These are phyloP conservation scores for Citeromyces hawaiiensis DNA, from an alignment of 1,139 yeast genomes.

Conservation along the genomic window DNA sequence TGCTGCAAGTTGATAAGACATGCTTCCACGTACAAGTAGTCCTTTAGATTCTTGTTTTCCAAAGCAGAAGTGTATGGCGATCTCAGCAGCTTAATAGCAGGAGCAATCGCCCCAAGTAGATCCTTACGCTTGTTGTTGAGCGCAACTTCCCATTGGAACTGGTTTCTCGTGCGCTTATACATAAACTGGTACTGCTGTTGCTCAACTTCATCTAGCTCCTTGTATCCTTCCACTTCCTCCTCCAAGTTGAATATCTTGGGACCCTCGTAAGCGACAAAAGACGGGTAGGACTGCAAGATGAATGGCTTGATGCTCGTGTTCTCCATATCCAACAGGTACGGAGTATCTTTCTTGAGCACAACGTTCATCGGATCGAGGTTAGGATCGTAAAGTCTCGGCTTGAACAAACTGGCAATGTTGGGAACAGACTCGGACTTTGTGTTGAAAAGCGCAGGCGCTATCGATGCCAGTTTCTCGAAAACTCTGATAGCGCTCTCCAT, in stretches of 20 bases:
- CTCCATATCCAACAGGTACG: conserved; percentile 69
- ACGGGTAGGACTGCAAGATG: conserved; percentile 63
- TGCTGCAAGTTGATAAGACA: conserved; percentile 59
- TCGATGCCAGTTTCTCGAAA: conserved; percentile 40
- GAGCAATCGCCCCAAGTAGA: conserved; percentile 68
- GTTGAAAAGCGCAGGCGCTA: conserved; percentile 45
- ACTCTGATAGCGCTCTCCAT: conserved; percentile 39
- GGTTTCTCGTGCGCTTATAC: conserved; percentile 83
- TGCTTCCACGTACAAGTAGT: conserved; percentile 47
- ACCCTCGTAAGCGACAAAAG: conserved; percentile 77
- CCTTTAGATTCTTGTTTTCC: conserved; percentile 45
- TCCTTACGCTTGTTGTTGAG: conserved; percentile 52
- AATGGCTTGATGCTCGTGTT: conserved; percentile 71
- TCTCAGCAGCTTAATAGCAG: conserved; percentile 57
- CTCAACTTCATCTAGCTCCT: conserved; percentile 53
- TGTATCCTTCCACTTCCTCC: conserved; percentile 63
- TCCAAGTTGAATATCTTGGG: conserved; percentile 67
- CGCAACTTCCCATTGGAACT: conserved; percentile 73
- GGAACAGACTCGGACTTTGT: conserved; percentile 23
- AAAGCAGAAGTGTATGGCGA: conserved; percentile 54
- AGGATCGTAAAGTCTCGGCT: conserved; percentile 66
- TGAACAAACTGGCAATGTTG: conserved; percentile 45
- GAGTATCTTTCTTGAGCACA: conserved; percentile 23
- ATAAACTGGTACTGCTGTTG: conserved; percentile 75
- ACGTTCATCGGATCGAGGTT: conserved; percentile 90